Percentiles rank a stretch among this genome's conserved stretches.
Conservation (phyloP, 202 grass and related monocot genomes). For the Eragrostis tef region DNA sequence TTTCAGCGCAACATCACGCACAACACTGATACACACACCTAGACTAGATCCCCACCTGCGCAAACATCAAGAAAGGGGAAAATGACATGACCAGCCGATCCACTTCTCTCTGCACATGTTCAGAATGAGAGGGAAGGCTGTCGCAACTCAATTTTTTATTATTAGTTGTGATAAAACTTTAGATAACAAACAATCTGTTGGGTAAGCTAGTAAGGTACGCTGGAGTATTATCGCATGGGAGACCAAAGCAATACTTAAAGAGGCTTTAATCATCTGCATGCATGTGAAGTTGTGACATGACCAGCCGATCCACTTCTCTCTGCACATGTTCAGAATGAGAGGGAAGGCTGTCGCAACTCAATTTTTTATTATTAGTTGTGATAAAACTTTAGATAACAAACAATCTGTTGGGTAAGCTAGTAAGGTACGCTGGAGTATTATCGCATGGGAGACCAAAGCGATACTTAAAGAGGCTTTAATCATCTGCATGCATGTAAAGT, state of each 20-base stretch:
- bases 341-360: constrained; percentile 24
- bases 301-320: constrained; percentile 58
- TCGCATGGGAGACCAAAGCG: constrained; percentile 51
- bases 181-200: not conserved
- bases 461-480: constrained; percentile 52
- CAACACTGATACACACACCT: constrained; percentile 9
- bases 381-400: not conserved
- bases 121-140: constrained; percentile 55
- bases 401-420: not conserved
- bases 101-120: constrained; percentile 58
- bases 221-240: constrained; percentile 51
- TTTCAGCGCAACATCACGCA: constrained; percentile 45
- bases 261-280: constrained; percentile 46
- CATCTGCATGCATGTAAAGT: constrained; percentile 40
- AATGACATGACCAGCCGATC: constrained; percentile 75
- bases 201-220: not conserved
- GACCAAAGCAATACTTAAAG: constrained; percentile 49
- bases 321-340: constrained; percentile 57
- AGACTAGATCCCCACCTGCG: constrained; percentile 50
- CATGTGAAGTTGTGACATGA: constrained; percentile 61
- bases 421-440: constrained; percentile 38
- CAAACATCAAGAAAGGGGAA: constrained; percentile 72
- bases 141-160: constrained; percentile 33
- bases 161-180: not conserved
- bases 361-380: constrained; percentile 21